Evolutionary conservation across 2,329 filamentous ascomycete genomes (phyloP).

Genomic region (Colletotrichum shisoi): DNA sequence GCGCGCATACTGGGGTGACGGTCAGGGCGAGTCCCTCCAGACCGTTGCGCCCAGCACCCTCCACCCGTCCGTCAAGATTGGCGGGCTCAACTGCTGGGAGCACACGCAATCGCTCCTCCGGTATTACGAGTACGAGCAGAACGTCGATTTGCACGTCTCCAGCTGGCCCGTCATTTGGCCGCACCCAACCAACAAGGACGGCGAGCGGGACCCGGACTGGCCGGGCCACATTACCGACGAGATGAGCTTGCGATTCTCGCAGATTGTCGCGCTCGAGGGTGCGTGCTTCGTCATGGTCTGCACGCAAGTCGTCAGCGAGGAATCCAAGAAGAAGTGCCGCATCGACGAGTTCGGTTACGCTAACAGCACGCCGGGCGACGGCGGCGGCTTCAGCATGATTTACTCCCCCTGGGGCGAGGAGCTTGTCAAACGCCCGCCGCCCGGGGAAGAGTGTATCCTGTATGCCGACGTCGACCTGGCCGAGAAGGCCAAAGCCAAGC

Average conservation of each 20-base stretch:
- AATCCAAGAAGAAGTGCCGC: slow-evolving; percentile 44
- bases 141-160: slow-evolving; percentile 46
- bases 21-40: slow-evolving; percentile 63
- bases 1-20: slow-evolving; percentile 62
- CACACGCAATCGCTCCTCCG: slow-evolving; percentile 47
- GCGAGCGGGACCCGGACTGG: slow-evolving; percentile 48
- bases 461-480: slow-evolving; percentile 50
- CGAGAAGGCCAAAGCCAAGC: slow-evolving; percentile 36
- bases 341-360: slow-evolving; percentile 39
- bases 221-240: slow-evolving; percentile 50
- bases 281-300: slow-evolving; percentile 54
- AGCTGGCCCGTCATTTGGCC: slow-evolving; percentile 47
- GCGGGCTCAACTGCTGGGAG: slow-evolving; percentile 66
- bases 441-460: slow-evolving; percentile 48
- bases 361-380: slow-evolving; percentile 35
- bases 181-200: slow-evolving; percentile 36
- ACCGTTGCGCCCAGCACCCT: slow-evolving; percentile 57
- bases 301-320: slow-evolving; percentile 52
- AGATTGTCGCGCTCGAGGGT: slow-evolving; percentile 56
- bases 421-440: slow-evolving; percentile 43
- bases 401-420: slow-evolving; percentile 46
- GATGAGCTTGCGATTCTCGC: slow-evolving; percentile 50
- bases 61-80: slow-evolving; percentile 56
- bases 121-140: slow-evolving; percentile 43
- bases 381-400: slow-evolving; percentile 47